Percentiles rank a stretch among this genome's conserved stretches.
These are phyloP conservation scores for Cercophora sp. DNA, from an alignment of 495 filamentous ascomycete species.

Conservation along the genomic window DNA sequence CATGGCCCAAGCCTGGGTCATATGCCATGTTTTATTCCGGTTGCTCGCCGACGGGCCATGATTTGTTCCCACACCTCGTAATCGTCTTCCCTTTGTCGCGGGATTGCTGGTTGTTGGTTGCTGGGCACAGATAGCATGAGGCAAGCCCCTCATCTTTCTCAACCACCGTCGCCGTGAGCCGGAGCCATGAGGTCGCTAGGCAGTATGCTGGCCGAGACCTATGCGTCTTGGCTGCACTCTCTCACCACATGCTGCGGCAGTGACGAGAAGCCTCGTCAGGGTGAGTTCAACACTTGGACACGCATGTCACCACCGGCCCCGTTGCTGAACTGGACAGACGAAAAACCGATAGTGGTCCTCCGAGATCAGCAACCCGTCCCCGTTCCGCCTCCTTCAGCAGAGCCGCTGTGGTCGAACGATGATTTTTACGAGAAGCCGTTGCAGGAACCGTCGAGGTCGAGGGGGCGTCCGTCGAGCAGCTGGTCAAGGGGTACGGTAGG, in stretches of 20 bases:
- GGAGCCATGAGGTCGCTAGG: slow-evolving; percentile 32
- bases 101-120: slow-evolving; percentile 30
- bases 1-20: background rate
- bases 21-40: too few species aligned
- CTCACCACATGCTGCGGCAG: slow-evolving; percentile 39
- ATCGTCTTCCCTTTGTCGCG: slow-evolving; percentile 3
- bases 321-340: slow-evolving; percentile 9
- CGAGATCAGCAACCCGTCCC: slow-evolving; percentile 38
- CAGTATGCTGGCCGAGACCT: slow-evolving; percentile 37
- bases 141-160: slow-evolving; percentile 4
- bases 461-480: slow-evolving; percentile 25
- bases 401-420: slow-evolving; percentile 26
- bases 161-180: slow-evolving; percentile 14
- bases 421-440: slow-evolving; percentile 24
- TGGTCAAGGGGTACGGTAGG: slow-evolving; percentile 31
- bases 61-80: too few species aligned
- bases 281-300: slow-evolving; percentile 17
- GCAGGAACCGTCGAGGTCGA: slow-evolving; percentile 31
- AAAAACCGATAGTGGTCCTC: slow-evolving; percentile 32
- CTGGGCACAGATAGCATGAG: slow-evolving; percentile 23
- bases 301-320: slow-evolving; percentile 1
- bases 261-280: slow-evolving; percentile 34
- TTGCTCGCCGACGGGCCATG: too few species aligned
- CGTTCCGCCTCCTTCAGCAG: slow-evolving; percentile 31
- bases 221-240: slow-evolving; percentile 39